Conservation (phyloP, 2,329 filamentous ascomycete species). For the Sporothrix protearum region DNA sequence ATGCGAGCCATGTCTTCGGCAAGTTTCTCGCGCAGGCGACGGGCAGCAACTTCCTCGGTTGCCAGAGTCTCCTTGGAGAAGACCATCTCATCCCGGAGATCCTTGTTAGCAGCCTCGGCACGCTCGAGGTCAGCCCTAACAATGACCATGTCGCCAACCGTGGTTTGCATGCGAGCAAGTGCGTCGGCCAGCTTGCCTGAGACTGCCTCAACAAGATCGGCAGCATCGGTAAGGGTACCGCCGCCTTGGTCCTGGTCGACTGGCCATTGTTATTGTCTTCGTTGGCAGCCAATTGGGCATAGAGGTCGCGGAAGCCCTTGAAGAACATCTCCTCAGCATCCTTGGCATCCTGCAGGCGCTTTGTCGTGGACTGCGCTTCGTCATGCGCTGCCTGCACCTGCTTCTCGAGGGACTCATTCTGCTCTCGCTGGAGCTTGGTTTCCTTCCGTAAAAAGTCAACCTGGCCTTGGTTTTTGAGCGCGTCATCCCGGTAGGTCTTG, state of each 20-base stretch:
- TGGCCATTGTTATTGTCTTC: conserved; percentile 31
- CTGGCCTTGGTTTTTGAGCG: conserved; percentile 58
- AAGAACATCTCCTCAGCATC: conserved; percentile 51
- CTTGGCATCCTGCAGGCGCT: conserved; percentile 50
- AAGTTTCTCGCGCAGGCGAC: conserved; percentile 53
- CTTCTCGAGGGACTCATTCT: conserved; percentile 55
- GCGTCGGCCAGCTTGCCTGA: conserved; percentile 56
- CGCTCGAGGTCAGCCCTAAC: conserved; percentile 62
- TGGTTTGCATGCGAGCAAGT: conserved; percentile 55
- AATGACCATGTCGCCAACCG: conserved; percentile 58
- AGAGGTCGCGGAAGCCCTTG: conserved; percentile 55
- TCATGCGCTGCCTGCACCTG: conserved; percentile 56
- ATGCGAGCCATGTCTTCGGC: conserved; percentile 54
- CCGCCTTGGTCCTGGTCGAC: conserved; percentile 27
- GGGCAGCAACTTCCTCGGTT: conserved; percentile 47
- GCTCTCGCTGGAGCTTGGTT: conserved; percentile 56
- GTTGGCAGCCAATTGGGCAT: conserved; percentile 55
- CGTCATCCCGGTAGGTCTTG: conserved; percentile 55
- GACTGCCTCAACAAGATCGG: conserved; percentile 58
- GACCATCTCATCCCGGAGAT: conserved; percentile 57
- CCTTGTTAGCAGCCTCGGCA: conserved; percentile 52
- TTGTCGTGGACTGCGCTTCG: conserved; percentile 49
- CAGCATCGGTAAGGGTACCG: conserved; percentile 51
- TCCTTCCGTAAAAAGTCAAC: conserved; percentile 62
- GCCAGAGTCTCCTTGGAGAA: conserved; percentile 51